Conservation (phyloP, 225 moss, liverwort and hornwort genomes). For the Bryum argenteum region DNA sequence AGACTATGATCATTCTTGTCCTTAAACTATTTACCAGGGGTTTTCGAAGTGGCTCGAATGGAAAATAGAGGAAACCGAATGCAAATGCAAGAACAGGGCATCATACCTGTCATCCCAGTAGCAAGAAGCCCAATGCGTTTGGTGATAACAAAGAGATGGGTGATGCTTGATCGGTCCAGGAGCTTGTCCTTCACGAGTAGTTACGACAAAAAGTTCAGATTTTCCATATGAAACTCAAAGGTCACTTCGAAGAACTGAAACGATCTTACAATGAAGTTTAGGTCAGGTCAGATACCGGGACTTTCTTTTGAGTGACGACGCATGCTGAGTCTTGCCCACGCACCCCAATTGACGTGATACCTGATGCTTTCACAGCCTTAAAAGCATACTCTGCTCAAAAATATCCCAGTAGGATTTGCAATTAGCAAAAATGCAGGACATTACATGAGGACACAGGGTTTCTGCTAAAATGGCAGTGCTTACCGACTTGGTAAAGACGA, state of each 20-base stretch:
- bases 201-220: no score
- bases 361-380: constrained; percentile 87
- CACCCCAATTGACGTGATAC: constrained; percentile 90
- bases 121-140: constrained; percentile 89
- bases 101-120: constrained; percentile 82
- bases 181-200: constrained; percentile 68
- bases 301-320: constrained; percentile 95
- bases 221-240: no score
- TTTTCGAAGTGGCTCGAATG: not conserved
- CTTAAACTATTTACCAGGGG: not conserved
- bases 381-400: constrained; percentile 78
- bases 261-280: not conserved
- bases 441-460: not conserved
- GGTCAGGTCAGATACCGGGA: constrained; percentile 52
- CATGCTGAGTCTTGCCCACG: constrained; percentile 86
- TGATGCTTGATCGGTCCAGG: constrained; percentile 80
- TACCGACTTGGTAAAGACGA: constrained; percentile 62
- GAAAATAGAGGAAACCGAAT: not conserved
- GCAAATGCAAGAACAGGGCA: not conserved
- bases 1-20: not conserved
- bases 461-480: not conserved
- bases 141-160: constrained; percentile 85
- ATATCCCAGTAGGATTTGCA: not conserved
- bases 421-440: no score
- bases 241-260: not conserved